Evolutionary conservation across 2,329 filamentous ascomycete genomes (phyloP).

Genomic region (Apiospora koreana): DNA sequence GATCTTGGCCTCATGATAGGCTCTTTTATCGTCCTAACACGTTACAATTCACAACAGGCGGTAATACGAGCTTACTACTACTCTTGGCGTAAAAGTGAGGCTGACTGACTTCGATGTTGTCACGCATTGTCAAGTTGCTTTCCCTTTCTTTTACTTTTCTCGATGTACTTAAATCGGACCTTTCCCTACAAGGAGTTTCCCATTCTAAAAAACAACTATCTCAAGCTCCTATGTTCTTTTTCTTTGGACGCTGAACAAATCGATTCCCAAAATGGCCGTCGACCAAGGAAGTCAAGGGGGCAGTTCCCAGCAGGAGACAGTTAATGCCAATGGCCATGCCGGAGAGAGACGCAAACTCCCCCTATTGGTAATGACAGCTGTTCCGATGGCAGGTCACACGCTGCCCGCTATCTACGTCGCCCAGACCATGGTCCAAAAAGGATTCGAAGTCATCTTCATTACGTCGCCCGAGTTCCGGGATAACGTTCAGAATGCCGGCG

Average conservation of each 20-base stretch:
- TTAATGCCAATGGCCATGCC: background rate
- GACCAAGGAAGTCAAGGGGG: background rate
- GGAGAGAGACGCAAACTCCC: constrained; percentile 5
- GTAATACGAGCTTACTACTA: too few species aligned
- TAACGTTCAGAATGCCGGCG: constrained; percentile 34
- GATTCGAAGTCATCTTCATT: constrained; percentile 41
- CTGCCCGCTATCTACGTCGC: constrained; percentile 30
- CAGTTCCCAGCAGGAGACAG: background rate
- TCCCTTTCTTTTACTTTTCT: too few species aligned
- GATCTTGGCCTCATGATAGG: too few species aligned
- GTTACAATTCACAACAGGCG: too few species aligned
- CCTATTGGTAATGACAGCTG: constrained; percentile 23
- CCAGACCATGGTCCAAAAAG: constrained; percentile 30
- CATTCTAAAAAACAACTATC: too few species aligned
- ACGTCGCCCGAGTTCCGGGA: constrained; percentile 30
- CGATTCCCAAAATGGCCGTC: background rate
- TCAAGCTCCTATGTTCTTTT: too few species aligned
- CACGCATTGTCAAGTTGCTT: too few species aligned
- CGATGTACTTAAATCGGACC: too few species aligned
- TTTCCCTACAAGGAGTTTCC: too few species aligned
- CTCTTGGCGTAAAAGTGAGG: too few species aligned
- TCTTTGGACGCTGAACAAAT: background rate
- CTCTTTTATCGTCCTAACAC: too few species aligned
- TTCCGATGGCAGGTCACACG: constrained; percentile 23
- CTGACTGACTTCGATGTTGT: too few species aligned